Evolutionary conservation across 108 stramenopile species (phyloP).

Genomic region (Stephanodiscus triporus): DNA sequence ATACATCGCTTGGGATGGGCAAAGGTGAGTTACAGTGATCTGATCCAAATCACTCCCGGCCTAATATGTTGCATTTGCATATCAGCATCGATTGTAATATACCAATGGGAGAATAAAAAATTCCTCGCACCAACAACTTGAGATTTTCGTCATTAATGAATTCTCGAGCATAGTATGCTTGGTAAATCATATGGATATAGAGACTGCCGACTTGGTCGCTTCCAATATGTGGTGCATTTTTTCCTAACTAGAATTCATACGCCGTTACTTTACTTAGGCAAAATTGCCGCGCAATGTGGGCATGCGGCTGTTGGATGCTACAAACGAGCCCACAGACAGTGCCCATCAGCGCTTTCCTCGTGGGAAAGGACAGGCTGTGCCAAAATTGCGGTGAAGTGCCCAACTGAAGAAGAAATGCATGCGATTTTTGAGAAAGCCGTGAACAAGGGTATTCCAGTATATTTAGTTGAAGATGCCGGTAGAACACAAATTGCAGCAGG

Average conservation of each 20-base stretch:
- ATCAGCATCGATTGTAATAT: slow-evolving; percentile 16
- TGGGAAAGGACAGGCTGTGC: slow-evolving; percentile 92
- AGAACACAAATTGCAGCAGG: slow-evolving; percentile 95
- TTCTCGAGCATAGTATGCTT: slow-evolving; percentile 37
- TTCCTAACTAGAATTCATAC: not conserved
- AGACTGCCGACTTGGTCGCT: not conserved
- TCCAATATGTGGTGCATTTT: not conserved
- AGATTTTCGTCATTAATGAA: slow-evolving; percentile 11
- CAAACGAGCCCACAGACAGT: slow-evolving; percentile 69
- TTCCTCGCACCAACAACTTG: slow-evolving; percentile 40
- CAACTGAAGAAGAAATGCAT: slow-evolving; percentile 78
- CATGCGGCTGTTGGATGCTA: slow-evolving; percentile 92
- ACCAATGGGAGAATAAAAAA: slow-evolving; percentile 30
- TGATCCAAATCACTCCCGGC: slow-evolving; percentile 7
- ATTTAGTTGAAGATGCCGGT: slow-evolving; percentile 92
- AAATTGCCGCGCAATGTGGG: slow-evolving; percentile 91
- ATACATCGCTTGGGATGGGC: slow-evolving; percentile 79
- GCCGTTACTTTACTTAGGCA: slow-evolving; percentile 40
- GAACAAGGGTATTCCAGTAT: slow-evolving; percentile 72
- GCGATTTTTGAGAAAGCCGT: slow-evolving; percentile 67
- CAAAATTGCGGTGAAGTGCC: slow-evolving; percentile 92
- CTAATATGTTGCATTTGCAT: slow-evolving; percentile 29
- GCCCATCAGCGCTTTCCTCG: slow-evolving; percentile 68
- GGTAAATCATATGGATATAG: slow-evolving; percentile 16
- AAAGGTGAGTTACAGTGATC: slow-evolving; percentile 52